Conservation (phyloP, 1,284 basidiomycete species). For the Heimioporus retisporus region DNA sequence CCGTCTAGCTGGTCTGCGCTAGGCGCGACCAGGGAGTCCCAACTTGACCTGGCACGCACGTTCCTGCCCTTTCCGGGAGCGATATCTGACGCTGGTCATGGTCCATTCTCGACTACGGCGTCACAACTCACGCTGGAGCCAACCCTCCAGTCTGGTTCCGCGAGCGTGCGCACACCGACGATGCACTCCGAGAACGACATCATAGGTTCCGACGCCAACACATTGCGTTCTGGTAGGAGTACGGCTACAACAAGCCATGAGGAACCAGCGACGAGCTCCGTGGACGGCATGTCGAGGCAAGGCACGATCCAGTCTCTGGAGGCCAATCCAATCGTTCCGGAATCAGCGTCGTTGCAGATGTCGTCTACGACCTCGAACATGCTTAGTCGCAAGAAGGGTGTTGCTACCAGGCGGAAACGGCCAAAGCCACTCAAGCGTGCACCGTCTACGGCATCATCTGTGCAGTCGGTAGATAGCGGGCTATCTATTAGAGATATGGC, state of each 20-base stretch:
- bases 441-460: constrained; percentile 44
- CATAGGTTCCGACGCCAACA: constrained; percentile 7
- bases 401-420: constrained; percentile 33
- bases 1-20: constrained; percentile 38
- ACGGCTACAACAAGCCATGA: background rate
- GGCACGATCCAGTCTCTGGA: constrained; percentile 17
- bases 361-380: constrained; percentile 20
- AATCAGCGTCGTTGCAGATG: constrained; percentile 7
- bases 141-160: constrained; percentile 12
- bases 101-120: constrained; percentile 18
- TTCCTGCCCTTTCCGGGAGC: constrained; percentile 18
- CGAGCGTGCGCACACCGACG: constrained; percentile 7
- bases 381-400: constrained; percentile 33
- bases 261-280: constrained; percentile 4
- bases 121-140: constrained; percentile 21
- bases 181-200: constrained; percentile 12
- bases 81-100: background rate
- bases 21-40: constrained; percentile 23
- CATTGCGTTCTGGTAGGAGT: background rate
- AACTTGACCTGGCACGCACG: constrained; percentile 22
- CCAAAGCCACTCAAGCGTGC: constrained; percentile 34
- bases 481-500: constrained; percentile 46
- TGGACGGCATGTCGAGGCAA: constrained; percentile 22
- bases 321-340: constrained; percentile 5
- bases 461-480: constrained; percentile 41